Conservation (phyloP, 1,284 basidiomycete genomes). For the Moesziomyces globuligerus region DNA sequence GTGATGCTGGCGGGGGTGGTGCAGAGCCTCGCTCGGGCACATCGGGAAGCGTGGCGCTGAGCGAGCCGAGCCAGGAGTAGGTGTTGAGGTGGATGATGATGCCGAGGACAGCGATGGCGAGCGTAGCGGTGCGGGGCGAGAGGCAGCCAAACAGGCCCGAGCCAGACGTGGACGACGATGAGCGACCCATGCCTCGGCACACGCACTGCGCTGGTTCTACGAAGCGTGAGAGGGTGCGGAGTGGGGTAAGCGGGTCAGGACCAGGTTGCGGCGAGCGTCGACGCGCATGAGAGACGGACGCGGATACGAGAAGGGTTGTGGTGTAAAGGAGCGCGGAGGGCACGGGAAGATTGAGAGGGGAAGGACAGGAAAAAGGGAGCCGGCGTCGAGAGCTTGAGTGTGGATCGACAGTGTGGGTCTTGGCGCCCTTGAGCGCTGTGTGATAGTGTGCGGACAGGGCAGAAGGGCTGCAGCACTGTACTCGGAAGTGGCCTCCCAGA, state of each 20-base stretch:
- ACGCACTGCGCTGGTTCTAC: background rate
- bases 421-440: too few species aligned
- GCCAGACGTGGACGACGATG: conserved; percentile 6
- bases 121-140: conserved; percentile 47
- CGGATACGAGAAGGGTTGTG: background rate
- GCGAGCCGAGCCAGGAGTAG: conserved; percentile 41
- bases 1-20: conserved; percentile 7
- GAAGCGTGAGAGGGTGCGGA: too few species aligned
- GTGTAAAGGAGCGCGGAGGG: background rate
- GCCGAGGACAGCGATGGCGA: conserved; percentile 52
- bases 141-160: conserved; percentile 29
- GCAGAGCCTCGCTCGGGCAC: conserved; percentile 28
- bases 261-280: background rate
- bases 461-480: too few species aligned
- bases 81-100: conserved; percentile 50
- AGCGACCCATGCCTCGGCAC: conserved; percentile 12
- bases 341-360: background rate
- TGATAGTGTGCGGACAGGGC: too few species aligned
- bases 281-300: background rate
- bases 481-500: too few species aligned
- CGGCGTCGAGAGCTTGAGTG: too few species aligned
- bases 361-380: too few species aligned
- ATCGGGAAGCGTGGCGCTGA: conserved; percentile 41
- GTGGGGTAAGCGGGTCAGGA: background rate
- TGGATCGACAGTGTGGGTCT: too few species aligned